Percentiles rank a stretch among this genome's conserved stretches.
Conservation (phyloP, 371 early-diverging fungal species). For the Actinomucor elegans region DNA sequence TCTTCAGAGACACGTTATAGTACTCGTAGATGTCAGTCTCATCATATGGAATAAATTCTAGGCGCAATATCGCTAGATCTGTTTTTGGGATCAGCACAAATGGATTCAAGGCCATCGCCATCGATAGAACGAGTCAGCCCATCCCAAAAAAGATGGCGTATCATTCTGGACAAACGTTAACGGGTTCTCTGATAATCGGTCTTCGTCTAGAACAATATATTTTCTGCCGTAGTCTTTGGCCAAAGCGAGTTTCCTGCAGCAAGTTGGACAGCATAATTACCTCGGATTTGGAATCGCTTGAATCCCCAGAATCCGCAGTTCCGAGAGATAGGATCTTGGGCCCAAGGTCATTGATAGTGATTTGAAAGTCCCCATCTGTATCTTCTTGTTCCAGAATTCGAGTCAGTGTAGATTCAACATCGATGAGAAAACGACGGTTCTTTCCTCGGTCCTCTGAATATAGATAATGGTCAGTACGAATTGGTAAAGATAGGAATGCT, state of each 20-base stretch:
- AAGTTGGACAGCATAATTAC: conserved; percentile 92
- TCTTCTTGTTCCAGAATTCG: conserved; percentile 87
- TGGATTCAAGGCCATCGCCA: conserved; percentile 81
- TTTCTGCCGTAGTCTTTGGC: conserved; percentile 81
- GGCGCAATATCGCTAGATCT: conserved; percentile 62
- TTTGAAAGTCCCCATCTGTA: conserved; percentile 89
- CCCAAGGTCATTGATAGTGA: conserved; percentile 86
- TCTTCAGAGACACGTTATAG: conserved; percentile 63
- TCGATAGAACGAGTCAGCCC: conserved; percentile 89
- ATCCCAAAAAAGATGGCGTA: conserved; percentile 90
- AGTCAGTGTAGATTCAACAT: conserved; percentile 76
- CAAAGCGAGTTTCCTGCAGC: conserved; percentile 91
- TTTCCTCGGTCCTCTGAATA: conserved; percentile 76
- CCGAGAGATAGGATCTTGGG: conserved; percentile 87
- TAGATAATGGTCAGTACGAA: conserved; percentile 94
- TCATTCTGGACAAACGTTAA: conserved; percentile 85
- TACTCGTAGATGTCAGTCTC: conserved; percentile 77
- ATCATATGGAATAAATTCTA: conserved; percentile 84
- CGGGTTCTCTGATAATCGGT: conserved; percentile 86
- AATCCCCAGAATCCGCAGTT: conserved; percentile 83
- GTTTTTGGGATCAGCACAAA: conserved; percentile 90
- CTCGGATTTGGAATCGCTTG: conserved; percentile 80
- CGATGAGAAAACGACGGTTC: conserved; percentile 73
- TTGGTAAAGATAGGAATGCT: too few species aligned
- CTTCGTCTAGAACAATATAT: conserved; percentile 80